Evolutionary conservation across 176 grass and related monocot species (phyloP).

Genomic region (Poa pratensis): DNA sequence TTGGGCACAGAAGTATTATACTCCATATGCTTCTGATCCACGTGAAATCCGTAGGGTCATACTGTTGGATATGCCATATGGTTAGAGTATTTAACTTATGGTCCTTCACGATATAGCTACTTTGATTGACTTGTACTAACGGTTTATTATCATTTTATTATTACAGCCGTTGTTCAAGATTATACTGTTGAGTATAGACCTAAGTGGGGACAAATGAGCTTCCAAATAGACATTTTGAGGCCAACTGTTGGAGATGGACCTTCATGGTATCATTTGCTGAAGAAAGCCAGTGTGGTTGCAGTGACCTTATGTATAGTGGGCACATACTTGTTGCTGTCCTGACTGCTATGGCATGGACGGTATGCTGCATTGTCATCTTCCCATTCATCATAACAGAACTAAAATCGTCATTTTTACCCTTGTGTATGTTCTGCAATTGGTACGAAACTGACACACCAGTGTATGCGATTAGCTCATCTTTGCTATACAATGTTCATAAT

Average conservation of each 20-base stretch:
- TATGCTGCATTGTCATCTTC: constrained; percentile 37
- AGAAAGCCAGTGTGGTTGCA: constrained; percentile 89
- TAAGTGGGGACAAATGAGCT: constrained; percentile 82
- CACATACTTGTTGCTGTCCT: constrained; percentile 95
- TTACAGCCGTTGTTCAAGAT: constrained; percentile 58
- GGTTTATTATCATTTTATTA: constrained; percentile 16
- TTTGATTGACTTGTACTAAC: constrained; percentile 8
- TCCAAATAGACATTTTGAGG: constrained; percentile 80
- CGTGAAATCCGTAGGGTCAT: constrained; percentile 72
- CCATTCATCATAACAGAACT: background rate
- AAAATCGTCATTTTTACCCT: background rate
- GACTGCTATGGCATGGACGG: constrained; percentile 98
- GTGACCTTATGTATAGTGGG: constrained; percentile 92
- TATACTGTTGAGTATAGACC: constrained; percentile 72
- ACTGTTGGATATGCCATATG: constrained; percentile 69
- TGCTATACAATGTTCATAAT: too few relatives aligned
- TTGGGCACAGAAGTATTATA: constrained; percentile 89
- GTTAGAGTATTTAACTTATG: constrained; percentile 49
- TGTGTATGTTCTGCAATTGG: background rate
- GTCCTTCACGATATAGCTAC: constrained; percentile 20
- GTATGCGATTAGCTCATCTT: background rate
- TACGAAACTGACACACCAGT: background rate
- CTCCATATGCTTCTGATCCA: constrained; percentile 81
- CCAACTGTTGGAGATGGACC: constrained; percentile 79
- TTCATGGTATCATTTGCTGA: constrained; percentile 86